Evolutionary conservation across 164 flowering plant genomes (phyloP).

Genomic region (Dillenia turbinata): DNA sequence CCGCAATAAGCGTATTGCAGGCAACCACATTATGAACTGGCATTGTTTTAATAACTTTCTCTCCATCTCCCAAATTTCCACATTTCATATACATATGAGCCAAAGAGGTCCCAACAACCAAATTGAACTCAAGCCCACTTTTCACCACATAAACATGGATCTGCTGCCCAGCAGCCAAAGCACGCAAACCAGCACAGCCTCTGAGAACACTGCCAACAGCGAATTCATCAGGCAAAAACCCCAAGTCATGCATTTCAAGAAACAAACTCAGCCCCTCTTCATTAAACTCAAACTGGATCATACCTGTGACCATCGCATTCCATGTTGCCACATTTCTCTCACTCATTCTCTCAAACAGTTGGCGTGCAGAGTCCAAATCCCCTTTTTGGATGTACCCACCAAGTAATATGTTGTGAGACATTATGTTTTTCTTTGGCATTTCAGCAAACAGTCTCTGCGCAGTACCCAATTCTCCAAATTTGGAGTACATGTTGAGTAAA

Average conservation of each 20-base stretch:
- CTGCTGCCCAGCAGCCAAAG: conserved; percentile 30
- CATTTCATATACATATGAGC: conserved; percentile 83
- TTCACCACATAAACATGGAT: conserved; percentile 47
- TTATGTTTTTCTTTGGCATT: conserved; percentile 52
- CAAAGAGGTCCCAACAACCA: conserved; percentile 63
- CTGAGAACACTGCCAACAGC: conserved; percentile 47
- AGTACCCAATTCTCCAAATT: conserved; percentile 32
- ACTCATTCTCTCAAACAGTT: conserved; percentile 60
- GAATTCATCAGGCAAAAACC: conserved; percentile 45
- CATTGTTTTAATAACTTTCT: conserved; percentile 45
- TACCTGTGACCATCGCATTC: conserved; percentile 67
- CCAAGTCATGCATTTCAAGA: conserved; percentile 33
- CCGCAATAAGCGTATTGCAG: conserved; percentile 73
- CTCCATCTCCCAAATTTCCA: conserved; percentile 51
- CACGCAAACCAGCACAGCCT: conserved; percentile 50
- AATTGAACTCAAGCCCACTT: conserved; percentile 41
- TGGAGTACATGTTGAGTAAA: conserved; percentile 54
- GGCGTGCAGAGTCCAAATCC: conserved; percentile 45
- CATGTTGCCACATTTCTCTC: conserved; percentile 60
- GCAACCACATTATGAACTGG: conserved; percentile 55
- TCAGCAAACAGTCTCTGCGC: conserved; percentile 30
- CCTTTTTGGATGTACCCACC: conserved; percentile 45
- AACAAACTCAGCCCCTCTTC: conserved; percentile 58
- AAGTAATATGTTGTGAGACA: conserved; percentile 69
- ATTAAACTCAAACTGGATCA: conserved; percentile 43